phyloP scores from a whole-genome alignment of 257 asterid genomes.

The Jasminum sambac region DNA sequence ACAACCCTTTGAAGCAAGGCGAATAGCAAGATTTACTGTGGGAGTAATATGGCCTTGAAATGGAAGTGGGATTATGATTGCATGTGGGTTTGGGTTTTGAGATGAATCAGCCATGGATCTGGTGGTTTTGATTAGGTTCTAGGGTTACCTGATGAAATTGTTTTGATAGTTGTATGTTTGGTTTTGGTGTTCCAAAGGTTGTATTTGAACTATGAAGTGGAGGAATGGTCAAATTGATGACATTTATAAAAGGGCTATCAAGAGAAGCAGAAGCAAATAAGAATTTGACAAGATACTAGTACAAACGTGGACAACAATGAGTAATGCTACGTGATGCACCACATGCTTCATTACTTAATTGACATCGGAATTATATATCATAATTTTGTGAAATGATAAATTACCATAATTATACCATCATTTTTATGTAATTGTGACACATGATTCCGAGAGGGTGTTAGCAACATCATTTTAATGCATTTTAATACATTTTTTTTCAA shows the following conservation, averaged over 20 bases:
- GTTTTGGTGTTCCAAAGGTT: background rate
- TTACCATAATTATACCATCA: too few relatives aligned
- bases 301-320: background rate
- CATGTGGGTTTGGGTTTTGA: slow-evolving; percentile 45
- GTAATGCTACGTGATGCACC: too few relatives aligned
- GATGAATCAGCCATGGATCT: slow-evolving; percentile 27
- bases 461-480: too few relatives aligned
- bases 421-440: too few relatives aligned
- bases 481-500: too few relatives aligned
- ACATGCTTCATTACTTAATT: too few relatives aligned
- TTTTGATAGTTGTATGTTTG: background rate
- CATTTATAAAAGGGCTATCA: background rate
- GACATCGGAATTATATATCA: too few relatives aligned
- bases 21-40: slow-evolving; percentile 48
- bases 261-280: background rate
- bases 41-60: slow-evolving; percentile 76
- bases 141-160: slow-evolving; percentile 25
- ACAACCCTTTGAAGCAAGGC: slow-evolving; percentile 64
- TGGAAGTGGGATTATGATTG: slow-evolving; percentile 58
- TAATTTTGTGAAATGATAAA: too few relatives aligned
- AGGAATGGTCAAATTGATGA: background rate
- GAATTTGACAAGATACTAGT: background rate
- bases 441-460: too few relatives aligned
- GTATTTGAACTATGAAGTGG: background rate
- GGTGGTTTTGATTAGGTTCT: slow-evolving; percentile 8